Conservation (phyloP, 2,329 filamentous ascomycete genomes). For the Fusarium euwallaceae region DNA sequence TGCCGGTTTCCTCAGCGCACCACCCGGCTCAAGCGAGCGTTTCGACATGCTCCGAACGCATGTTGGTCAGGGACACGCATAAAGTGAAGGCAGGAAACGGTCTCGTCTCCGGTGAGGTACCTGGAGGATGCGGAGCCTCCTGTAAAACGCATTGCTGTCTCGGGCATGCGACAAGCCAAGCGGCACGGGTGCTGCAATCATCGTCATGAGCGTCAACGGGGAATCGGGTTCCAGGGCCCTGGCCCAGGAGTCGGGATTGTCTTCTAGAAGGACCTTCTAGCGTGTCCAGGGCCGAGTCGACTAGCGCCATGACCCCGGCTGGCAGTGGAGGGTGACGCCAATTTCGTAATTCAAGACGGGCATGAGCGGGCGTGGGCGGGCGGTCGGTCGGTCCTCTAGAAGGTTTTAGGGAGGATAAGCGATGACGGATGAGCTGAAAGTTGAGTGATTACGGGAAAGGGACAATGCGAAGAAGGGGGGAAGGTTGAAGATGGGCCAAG, state of each 20-base stretch:
- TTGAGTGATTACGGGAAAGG: conserved; percentile 32
- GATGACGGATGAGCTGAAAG: conserved; percentile 37
- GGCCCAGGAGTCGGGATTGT: conserved; percentile 43
- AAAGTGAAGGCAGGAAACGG: conserved; percentile 32
- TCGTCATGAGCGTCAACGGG: conserved; percentile 39
- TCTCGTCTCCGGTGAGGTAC: conserved; percentile 18
- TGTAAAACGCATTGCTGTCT: conserved; percentile 30
- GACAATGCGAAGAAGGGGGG: conserved; percentile 21
- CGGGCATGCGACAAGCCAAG: conserved; percentile 34
- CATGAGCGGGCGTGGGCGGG: conserved; percentile 33
- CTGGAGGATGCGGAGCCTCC: conserved; percentile 5
- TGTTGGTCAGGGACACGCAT: conserved; percentile 32
- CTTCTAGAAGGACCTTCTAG: conserved; percentile 49
- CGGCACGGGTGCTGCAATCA: conserved; percentile 29
- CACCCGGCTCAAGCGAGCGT: conserved; percentile 34
- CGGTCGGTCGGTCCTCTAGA: conserved; percentile 28
- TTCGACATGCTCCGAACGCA: conserved; percentile 29
- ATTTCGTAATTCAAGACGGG: conserved; percentile 39
- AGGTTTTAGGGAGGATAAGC: conserved; percentile 34
- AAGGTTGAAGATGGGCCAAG: conserved; percentile 1
- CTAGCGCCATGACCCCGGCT: conserved; percentile 37
- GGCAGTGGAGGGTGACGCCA: conserved; percentile 35
- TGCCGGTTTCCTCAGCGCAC: conserved; percentile 21
- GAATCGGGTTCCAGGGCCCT: conserved; percentile 41
- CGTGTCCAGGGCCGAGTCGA: conserved; percentile 37